Conservation (phyloP, 805 yeast genomes). For the Cyberlindnera americana region DNA sequence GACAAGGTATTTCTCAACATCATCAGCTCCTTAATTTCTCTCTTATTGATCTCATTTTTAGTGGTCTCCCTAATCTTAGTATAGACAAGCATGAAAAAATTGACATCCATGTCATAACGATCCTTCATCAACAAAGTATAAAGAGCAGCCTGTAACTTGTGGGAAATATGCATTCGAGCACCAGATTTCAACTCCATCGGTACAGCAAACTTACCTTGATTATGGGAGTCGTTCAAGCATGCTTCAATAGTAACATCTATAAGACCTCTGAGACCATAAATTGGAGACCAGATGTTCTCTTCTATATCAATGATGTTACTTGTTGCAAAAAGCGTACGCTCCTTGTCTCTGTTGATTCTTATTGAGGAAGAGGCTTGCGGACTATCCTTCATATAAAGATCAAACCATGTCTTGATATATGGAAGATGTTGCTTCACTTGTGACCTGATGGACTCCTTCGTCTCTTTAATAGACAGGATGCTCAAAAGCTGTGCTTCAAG, state of each 20-base stretch:
- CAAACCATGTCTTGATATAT: conserved; percentile 52
- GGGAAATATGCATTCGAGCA: conserved; percentile 52
- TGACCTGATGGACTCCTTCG: conserved; percentile 39
- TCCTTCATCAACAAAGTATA: conserved; percentile 79
- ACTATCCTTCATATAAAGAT: conserved; percentile 38
- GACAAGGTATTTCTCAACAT: conserved; percentile 73
- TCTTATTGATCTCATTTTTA: conserved; percentile 46
- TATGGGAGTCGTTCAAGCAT: conserved; percentile 33
- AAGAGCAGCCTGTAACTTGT: conserved; percentile 82
- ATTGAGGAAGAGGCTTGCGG: conserved; percentile 25
- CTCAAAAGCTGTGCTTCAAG: conserved; percentile 43
- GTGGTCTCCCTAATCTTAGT: conserved; percentile 57
- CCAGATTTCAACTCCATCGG: conserved; percentile 96
- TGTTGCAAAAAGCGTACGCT: conserved; percentile 45
- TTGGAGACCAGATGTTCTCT: conserved; percentile 89
- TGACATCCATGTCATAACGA: conserved; percentile 66
- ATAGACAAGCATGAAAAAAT: conserved; percentile 67
- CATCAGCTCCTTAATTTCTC: conserved; percentile 64
- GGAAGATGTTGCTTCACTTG: conserved; percentile 46
- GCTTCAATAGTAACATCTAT: conserved; percentile 85
- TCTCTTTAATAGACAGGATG: conserved; percentile 54
- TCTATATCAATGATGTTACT: conserved; percentile 76
- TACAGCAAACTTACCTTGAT: conserved; percentile 46
- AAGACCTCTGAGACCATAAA: conserved; percentile 83
- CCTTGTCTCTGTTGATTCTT: conserved; percentile 29